Conservation (phyloP, 1,284 basidiomycete species). For the Ustilago hordei region DNA sequence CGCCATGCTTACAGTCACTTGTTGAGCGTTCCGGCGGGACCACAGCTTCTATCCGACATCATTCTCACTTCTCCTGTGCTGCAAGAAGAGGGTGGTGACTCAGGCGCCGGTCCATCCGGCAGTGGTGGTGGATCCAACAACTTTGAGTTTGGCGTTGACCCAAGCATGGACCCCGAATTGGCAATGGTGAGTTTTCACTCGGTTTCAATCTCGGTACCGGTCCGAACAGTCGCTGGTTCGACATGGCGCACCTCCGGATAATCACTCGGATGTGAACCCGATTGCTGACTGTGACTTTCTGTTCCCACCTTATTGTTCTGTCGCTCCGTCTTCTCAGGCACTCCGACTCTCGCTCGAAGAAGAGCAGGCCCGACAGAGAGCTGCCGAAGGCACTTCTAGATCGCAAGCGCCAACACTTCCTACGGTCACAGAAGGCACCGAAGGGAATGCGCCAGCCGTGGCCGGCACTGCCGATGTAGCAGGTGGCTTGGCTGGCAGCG, state of each 20-base stretch:
- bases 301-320: neutral
- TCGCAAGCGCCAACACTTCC: slow-evolving; percentile 48
- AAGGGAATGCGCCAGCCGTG: slow-evolving; percentile 21
- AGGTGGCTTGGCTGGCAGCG: slow-evolving; percentile 51
- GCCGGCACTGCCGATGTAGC: slow-evolving; percentile 22
- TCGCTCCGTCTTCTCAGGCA: slow-evolving; percentile 74
- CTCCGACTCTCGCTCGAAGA: slow-evolving; percentile 98
- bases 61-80: slow-evolving; percentile 86
- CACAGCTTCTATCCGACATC: slow-evolving; percentile 83
- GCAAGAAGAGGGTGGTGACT: slow-evolving; percentile 76
- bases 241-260: slow-evolving; percentile 1
- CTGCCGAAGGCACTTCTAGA: slow-evolving; percentile 51
- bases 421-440: slow-evolving; percentile 49
- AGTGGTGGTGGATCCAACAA: slow-evolving; percentile 69
- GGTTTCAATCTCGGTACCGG: neutral
- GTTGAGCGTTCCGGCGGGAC: slow-evolving; percentile 81
- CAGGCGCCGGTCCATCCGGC: slow-evolving; percentile 71
- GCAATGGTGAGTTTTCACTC: slow-evolving; percentile 80
- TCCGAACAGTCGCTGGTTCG: neutral
- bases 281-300: slow-evolving; percentile 18
- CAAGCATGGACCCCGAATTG: slow-evolving; percentile 92
- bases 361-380: slow-evolving; percentile 83
- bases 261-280: slow-evolving; percentile 2
- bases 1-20: slow-evolving; percentile 74
- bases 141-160: slow-evolving; percentile 90